Evolutionary conservation across 768 basidiomycete genomes (phyloP).

Genomic region (Pisolithus tinctorius): DNA sequence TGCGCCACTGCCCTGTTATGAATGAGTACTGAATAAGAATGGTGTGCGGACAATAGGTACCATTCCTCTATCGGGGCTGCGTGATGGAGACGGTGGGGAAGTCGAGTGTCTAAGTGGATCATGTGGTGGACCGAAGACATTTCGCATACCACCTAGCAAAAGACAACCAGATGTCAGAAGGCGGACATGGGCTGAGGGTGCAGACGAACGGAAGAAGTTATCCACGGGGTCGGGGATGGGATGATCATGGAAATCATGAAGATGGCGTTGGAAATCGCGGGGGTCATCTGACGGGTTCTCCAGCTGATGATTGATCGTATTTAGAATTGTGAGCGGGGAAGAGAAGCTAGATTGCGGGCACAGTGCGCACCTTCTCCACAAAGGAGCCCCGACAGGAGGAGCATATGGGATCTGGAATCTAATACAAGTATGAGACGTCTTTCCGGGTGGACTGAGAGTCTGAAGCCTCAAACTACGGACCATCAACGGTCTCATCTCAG

Average conservation of each 20-base stretch:
- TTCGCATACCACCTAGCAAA: slow-evolving; percentile 6
- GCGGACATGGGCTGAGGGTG: background rate
- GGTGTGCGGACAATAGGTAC: slow-evolving; percentile 6
- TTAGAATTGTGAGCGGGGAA: slow-evolving; percentile 1
- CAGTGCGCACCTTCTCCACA: slow-evolving; percentile 60
- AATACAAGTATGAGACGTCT: slow-evolving; percentile 6
- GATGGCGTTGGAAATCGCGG: slow-evolving; percentile 48
- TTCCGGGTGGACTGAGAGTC: slow-evolving; percentile 2
- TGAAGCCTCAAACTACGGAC: slow-evolving; percentile 32
- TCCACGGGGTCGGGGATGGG: slow-evolving; percentile 38
- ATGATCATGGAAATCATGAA: slow-evolving; percentile 18
- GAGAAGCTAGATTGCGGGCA: background rate
- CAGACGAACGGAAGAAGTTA: slow-evolving; percentile 40
- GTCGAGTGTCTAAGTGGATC: slow-evolving; percentile 5
- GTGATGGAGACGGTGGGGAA: slow-evolving; percentile 12
- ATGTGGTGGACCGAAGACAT: background rate
- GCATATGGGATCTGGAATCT: slow-evolving; percentile 81
- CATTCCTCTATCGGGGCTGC: slow-evolving; percentile 8
- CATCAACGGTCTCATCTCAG: slow-evolving; percentile 86
- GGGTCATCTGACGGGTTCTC: slow-evolving; percentile 74
- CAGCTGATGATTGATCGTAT: slow-evolving; percentile 40
- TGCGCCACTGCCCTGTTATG: slow-evolving; percentile 15
- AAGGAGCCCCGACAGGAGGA: slow-evolving; percentile 77
- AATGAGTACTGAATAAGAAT: background rate
- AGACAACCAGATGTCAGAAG: background rate